Evolutionary conservation across 2,329 filamentous ascomycete genomes (phyloP).

Genomic region (Metarhizium brunneum): DNA sequence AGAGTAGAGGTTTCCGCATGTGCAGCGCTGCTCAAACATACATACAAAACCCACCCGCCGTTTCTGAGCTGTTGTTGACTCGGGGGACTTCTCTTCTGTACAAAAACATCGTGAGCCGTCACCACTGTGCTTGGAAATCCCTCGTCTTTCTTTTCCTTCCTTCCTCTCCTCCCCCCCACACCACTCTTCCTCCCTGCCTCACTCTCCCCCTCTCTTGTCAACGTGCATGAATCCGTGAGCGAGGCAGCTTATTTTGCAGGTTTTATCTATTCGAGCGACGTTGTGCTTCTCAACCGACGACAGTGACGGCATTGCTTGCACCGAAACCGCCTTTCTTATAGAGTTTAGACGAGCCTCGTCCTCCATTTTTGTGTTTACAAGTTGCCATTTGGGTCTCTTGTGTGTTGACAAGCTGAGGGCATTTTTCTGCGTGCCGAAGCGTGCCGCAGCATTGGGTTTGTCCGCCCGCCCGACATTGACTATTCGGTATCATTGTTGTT

Average conservation of each 20-base stretch:
- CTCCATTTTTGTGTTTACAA: background rate
- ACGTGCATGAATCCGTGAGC: background rate
- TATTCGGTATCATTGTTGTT: background rate
- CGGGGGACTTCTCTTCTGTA: slow-evolving; percentile 11
- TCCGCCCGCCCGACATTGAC: background rate
- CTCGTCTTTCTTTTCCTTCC: background rate
- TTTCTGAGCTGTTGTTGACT: background rate
- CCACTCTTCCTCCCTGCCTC: background rate
- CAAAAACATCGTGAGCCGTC: slow-evolving; percentile 22
- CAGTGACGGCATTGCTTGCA: background rate
- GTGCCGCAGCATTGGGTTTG: background rate
- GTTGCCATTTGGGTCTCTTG: background rate
- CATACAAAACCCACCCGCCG: background rate
- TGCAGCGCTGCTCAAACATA: background rate
- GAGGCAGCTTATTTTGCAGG: background rate
- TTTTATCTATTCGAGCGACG: background rate
- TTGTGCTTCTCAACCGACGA: background rate
- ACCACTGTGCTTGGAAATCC: background rate
- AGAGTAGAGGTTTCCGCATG: background rate
- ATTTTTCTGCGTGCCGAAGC: background rate
- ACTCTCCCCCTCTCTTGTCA: background rate
- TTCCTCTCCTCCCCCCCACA: background rate
- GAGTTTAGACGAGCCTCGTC: background rate
- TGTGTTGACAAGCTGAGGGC: background rate
- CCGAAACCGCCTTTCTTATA: background rate